Conservation (phyloP, 78 protist species). For the Planoprotostelium fungivorum region DNA sequence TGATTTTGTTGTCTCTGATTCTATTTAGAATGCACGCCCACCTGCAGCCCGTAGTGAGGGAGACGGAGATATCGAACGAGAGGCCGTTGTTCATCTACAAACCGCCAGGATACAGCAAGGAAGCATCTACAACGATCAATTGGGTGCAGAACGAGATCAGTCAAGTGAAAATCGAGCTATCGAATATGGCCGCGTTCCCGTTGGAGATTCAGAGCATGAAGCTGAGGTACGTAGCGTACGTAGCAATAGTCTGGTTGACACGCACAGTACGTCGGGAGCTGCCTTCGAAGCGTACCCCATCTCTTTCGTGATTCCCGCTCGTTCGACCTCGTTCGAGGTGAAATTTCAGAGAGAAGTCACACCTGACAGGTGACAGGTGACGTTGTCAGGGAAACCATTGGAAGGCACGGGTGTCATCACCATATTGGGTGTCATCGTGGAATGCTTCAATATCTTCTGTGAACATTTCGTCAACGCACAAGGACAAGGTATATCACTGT, state of each 20-base stretch:
- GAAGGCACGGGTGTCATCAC: not conserved
- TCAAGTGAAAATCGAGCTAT: constrained; percentile 4
- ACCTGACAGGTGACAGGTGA: not conserved
- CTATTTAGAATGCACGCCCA: not conserved
- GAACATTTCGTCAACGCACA: not conserved
- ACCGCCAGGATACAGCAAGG: not conserved
- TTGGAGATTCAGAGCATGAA: constrained; percentile 33
- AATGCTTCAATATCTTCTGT: not conserved
- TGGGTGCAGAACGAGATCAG: not conserved
- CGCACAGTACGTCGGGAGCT: constrained; percentile 49
- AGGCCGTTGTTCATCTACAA: not conserved
- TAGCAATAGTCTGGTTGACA: too few species aligned
- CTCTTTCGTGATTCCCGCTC: constrained; percentile 14
- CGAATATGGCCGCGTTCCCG: constrained; percentile 42
- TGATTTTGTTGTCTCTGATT: too few species aligned
- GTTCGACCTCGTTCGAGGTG: not conserved
- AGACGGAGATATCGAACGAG: not conserved
- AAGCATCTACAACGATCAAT: not conserved
- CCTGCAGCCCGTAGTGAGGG: not conserved
- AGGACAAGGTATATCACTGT: not conserved
- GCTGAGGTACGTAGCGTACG: too few species aligned
- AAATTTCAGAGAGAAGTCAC: not conserved
- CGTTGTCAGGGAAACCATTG: not conserved
- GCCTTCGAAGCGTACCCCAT: constrained; percentile 57
- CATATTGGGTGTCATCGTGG: not conserved